Base-by-base conservation (phyloP, 2,329 filamentous ascomycete genomes). In the Cladobotryum mycophilum region DNA sequence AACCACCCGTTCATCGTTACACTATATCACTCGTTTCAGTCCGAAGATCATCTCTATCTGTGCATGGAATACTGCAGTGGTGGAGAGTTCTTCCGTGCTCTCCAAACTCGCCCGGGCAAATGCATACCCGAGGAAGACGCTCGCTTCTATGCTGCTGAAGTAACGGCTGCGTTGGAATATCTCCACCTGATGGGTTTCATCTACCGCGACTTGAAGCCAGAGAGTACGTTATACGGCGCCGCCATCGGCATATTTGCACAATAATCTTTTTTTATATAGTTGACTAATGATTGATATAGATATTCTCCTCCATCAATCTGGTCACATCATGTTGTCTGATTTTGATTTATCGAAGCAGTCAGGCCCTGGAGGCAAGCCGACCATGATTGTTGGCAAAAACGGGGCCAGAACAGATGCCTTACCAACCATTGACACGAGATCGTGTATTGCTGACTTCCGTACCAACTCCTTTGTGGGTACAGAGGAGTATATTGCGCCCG, bases 61-160 rank as follows among this genome's bases (percentile, higher is more conserved):
- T 99, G 93, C 69, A 99, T 99, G 93, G 93, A 99, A 70, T 99
- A 99, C 67, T 99, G 93, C 76, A 97, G 91, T 61, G 93, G 93
- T 58, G 93, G 93, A 55, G 93, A 99, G 70, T 99, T 99, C 74
- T 99, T 99, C 77, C 80, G 93, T 67, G 93, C 93, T 22, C 76
- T 99, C 42, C 93, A 99, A 74, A 97, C 93, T 5, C 84, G 93
- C 30, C 93, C 93, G 9, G 95, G 95, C 61, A 99, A 97, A 73
- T 97, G 89, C 64, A 95, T 99, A 45, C 86, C 91, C 37, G 93
- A 99, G 68, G 93, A 99, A 55, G 93, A 96, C 62, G 93, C 93
- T 41, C 82, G 92, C 46, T 99, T 99, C 67, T 99, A 99, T 64
- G 93, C 93, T 7, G 93, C 91, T 35, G 93, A 99, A 72, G 93